Conservation (phyloP, 1,284 basidiomycete genomes). For the Meira miltonrushii region DNA sequence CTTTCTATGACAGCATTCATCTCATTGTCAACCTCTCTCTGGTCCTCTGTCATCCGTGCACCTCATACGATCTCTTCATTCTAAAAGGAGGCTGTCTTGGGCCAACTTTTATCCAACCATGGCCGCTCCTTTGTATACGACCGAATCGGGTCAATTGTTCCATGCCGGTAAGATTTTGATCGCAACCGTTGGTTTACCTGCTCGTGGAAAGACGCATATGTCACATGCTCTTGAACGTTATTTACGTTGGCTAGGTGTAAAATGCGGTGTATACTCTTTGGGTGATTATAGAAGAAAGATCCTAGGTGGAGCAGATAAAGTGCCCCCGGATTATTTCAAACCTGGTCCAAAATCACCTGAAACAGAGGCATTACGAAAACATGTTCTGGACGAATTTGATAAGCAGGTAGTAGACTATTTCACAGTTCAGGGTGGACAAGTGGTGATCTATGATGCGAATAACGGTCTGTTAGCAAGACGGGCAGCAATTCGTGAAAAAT, state of each 20-base stretch:
- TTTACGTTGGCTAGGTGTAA: slow-evolving; percentile 94
- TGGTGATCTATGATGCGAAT: slow-evolving; percentile 99
- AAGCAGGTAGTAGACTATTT: slow-evolving; percentile 81
- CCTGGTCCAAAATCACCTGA: slow-evolving; percentile 55
- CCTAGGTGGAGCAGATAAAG: slow-evolving; percentile 76
- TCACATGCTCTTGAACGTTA: slow-evolving; percentile 92
- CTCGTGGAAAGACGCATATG: slow-evolving; percentile 88
- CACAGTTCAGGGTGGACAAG: slow-evolving; percentile 66
- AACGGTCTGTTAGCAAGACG: slow-evolving; percentile 73
- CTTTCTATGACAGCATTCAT: no score
- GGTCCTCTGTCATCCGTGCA: no score
- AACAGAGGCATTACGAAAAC: slow-evolving; percentile 70
- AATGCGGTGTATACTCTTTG: slow-evolving; percentile 85
- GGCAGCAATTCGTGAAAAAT: slow-evolving; percentile 72
- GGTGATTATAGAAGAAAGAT: slow-evolving; percentile 90
- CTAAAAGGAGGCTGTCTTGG: no score
- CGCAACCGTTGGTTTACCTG: slow-evolving; percentile 67
- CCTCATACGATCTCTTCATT: no score
- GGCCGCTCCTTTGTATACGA: slow-evolving; percentile 35
- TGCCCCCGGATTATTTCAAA: slow-evolving; percentile 88
- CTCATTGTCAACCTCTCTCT: no score
- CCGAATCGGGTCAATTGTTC: slow-evolving; percentile 29
- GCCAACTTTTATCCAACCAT: slow-evolving; percentile 10
- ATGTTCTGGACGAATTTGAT: slow-evolving; percentile 75
- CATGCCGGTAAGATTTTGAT: slow-evolving; percentile 77